Conservation (phyloP, 257 asterid species). For the Misopates orontium region DNA sequence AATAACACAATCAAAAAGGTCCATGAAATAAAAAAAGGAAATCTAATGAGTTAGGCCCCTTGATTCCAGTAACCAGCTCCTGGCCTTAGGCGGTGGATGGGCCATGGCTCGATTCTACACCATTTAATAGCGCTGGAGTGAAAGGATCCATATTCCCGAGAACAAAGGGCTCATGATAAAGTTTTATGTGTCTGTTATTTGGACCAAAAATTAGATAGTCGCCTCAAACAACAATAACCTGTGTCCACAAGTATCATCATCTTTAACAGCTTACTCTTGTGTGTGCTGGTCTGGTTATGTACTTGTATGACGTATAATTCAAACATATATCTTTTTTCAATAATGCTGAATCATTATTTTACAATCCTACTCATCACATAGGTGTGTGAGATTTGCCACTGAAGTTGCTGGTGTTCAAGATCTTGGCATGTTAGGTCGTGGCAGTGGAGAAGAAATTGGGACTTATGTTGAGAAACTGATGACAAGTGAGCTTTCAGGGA, state of each 20-base stretch:
- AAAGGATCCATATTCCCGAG: no score
- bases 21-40: no score
- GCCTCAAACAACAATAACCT: no score
- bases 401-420: conserved; percentile 97
- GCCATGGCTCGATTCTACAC: no score
- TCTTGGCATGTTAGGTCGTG: conserved; percentile 99
- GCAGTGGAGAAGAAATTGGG: conserved; percentile 99
- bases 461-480: conserved; percentile 93
- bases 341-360: conserved; percentile 17
- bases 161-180: no score
- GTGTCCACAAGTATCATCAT: neutral
- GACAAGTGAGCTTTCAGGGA: conserved; percentile 99
- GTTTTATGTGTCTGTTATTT: no score
- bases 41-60: no score
- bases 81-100: no score
- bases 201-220: no score
- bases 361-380: conserved; percentile 40
- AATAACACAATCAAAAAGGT: no score
- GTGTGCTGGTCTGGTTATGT: neutral
- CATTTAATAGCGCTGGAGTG: no score
- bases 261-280: neutral
- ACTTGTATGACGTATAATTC: neutral
- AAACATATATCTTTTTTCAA: neutral
- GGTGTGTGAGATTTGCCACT: conserved; percentile 96
- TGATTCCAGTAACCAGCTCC: no score